Conservation (phyloP, 108 stramenopile genomes). For the Nitzschia palea region DNA sequence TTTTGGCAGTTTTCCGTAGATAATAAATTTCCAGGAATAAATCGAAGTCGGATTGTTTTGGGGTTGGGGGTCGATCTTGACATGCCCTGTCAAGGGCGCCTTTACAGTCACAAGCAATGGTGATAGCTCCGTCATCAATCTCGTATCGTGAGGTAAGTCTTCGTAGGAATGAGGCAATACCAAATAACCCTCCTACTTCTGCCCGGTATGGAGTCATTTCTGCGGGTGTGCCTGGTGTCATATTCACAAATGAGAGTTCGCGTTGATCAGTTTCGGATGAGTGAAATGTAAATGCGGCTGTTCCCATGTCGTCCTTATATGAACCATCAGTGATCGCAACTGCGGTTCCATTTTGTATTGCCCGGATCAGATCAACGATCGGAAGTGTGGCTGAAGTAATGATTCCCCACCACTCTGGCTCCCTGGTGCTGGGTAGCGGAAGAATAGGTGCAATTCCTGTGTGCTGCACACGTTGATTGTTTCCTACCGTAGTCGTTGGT, state of each 20-base stretch:
- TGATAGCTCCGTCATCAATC: no score
- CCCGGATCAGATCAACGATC: background rate
- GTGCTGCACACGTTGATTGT: background rate
- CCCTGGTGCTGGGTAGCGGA: background rate
- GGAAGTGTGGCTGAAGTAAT: background rate
- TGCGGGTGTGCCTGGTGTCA: background rate
- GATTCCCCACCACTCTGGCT: background rate
- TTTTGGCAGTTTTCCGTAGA: no score
- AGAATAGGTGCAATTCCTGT: background rate
- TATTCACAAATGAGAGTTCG: background rate
- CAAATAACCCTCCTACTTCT: background rate
- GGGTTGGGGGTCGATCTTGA: no score
- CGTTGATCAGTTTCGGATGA: background rate
- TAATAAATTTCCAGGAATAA: no score
- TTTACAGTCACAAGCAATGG: no score
- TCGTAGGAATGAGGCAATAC: background rate
- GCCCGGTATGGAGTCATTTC: background rate
- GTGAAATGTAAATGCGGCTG: background rate
- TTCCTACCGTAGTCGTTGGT: background rate
- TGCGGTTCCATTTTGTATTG: background rate
- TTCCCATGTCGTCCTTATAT: background rate
- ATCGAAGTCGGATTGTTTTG: no score
- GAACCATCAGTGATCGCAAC: background rate
- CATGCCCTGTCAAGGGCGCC: no score
- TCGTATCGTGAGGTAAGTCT: no score